Base-by-base conservation (phyloP, 148 eudicot genomes). In the Silene latifolia region DNA sequence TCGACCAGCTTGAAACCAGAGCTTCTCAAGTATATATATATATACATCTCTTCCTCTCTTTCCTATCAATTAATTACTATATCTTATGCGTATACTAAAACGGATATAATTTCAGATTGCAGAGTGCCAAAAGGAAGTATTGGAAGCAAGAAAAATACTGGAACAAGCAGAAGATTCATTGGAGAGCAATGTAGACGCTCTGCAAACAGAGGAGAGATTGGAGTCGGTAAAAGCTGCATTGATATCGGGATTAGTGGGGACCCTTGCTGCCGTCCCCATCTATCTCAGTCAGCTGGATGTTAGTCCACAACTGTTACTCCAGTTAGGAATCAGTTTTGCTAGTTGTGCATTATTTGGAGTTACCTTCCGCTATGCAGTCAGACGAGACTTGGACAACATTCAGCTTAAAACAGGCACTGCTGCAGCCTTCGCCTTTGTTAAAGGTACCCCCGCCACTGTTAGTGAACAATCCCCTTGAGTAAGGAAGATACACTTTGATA, bases 331-430 rank as follows among this genome's bases (percentile, higher is more conserved):
- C 78, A 88, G 88, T 72, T 87, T 92, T 57, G 78, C 76, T 47
- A 92, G 94, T 56, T 96, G 99, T 84, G 99, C 99, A 57, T 78
- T 96, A 71, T 92, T 87, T 57, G 99, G 99, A 64, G 90, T 88
- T 74, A 92, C 98, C 47, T 92, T 83, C 73, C 82, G 98, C 18
- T 92, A 96, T 80, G 96, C 91, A 14, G 83, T 92, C 23, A 82
- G 99, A 85, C 86, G 94, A 82, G 98, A 96, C 76, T 84, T 96
- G 81, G 94, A 89, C 62, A 83, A 96, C 73, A 78, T 86, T 78
- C 98, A 96, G 74, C 98, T 96, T 59, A 96, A 96, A 80, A 82
- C 91, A 0, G 99, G 99, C 18, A 86, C 97, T 2, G 67, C 89
- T 80, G 94, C 91, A 56, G 99, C 99, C 44, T 96, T 96, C 71